These are phyloP conservation scores for Alternaria novae-zelandiae DNA, from an alignment of 2,329 filamentous ascomycete genomes.

Conservation along the genomic window DNA sequence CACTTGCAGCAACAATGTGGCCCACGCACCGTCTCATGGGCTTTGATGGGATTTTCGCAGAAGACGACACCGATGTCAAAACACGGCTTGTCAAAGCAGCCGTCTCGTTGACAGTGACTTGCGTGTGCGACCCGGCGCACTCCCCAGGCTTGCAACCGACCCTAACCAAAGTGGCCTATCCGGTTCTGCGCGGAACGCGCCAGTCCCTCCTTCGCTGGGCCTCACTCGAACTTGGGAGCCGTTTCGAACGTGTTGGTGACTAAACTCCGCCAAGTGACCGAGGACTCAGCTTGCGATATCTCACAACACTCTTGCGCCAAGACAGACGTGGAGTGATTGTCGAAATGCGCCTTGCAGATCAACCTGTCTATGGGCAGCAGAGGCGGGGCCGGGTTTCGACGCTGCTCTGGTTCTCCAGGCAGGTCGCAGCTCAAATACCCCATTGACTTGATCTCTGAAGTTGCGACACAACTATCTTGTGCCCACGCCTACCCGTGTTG, in stretches of 20 bases:
- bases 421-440: background rate
- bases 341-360: background rate
- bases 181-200: slow-evolving; percentile 12
- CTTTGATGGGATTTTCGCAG: background rate
- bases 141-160: background rate
- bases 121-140: background rate
- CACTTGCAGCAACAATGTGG: background rate
- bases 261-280: background rate
- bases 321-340: background rate
- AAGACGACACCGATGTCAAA: background rate
- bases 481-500: background rate
- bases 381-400: background rate
- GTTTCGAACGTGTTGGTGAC: background rate
- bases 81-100: background rate
- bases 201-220: background rate
- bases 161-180: background rate
- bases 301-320: background rate
- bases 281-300: background rate
- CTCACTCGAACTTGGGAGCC: slow-evolving; percentile 2
- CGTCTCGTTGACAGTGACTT: background rate
- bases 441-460: background rate
- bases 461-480: background rate
- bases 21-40: background rate
- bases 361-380: background rate
- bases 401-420: background rate